Percentiles rank a stretch among this genome's conserved stretches.
Conservation (phyloP, 139 green algal species). For the Chlamydomonas incerta region DNA sequence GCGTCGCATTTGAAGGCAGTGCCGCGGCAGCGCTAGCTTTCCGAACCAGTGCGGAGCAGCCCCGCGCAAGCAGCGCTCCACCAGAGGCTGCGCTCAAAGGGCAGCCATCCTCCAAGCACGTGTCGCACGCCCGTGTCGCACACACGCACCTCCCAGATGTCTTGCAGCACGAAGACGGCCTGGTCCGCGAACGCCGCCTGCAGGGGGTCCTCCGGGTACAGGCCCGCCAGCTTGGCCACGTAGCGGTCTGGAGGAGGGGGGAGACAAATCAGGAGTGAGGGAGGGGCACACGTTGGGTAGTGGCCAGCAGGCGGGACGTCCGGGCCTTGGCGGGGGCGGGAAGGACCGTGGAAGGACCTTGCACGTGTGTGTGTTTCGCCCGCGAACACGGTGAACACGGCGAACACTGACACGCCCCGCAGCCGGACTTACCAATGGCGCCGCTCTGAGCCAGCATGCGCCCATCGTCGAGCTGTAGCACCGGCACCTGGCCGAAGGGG, state of each 20-base stretch:
- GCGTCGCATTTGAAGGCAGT: too few species aligned
- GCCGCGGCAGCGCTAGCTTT: too few species aligned
- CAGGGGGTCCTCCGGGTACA: slow-evolving; percentile 52
- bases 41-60: not conserved
- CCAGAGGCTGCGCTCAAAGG: too few species aligned
- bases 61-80: too few species aligned
- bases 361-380: not conserved
- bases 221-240: slow-evolving; percentile 49
- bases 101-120: not conserved
- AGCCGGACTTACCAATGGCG: slow-evolving; percentile 56
- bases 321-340: not conserved
- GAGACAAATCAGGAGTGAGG: too few species aligned
- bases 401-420: too few species aligned
- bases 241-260: slow-evolving; percentile 48
- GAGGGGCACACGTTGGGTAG: too few species aligned
- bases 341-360: not conserved
- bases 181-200: slow-evolving; percentile 32
- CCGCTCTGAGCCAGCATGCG: slow-evolving; percentile 51
- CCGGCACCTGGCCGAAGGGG: slow-evolving; percentile 56
- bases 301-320: not conserved
- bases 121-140: too few species aligned
- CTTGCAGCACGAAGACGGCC: not conserved
- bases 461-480: slow-evolving; percentile 58
- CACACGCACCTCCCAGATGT: slow-evolving; percentile 20
- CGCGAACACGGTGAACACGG: too few species aligned